Percentiles rank a stretch among this genome's conserved stretches.
These are phyloP conservation scores for Leccinum broughii DNA, from an alignment of 768 basidiomycete species.

Conservation along the genomic window DNA sequence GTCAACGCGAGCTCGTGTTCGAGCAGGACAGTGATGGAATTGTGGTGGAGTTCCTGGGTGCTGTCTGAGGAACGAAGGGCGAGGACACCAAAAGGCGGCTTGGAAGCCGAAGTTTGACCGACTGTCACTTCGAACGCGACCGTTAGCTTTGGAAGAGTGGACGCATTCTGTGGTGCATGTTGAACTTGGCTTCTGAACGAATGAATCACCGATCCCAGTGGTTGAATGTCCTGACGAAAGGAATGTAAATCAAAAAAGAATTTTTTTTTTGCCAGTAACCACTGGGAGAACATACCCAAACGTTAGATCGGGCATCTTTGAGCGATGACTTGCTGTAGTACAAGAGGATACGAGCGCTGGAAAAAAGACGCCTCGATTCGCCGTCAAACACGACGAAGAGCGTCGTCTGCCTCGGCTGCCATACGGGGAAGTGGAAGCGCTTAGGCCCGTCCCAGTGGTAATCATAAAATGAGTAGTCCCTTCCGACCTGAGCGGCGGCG, in stretches of 20 bases:
- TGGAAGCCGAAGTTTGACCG: conserved; percentile 3
- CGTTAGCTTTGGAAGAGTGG: conserved; percentile 22
- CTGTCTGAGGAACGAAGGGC: conserved; percentile 14
- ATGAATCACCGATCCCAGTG: conserved; percentile 12
- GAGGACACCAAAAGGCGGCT: conserved; percentile 12
- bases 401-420: conserved; percentile 28
- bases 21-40: no score
- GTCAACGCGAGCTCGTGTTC: no score
- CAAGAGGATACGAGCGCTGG: conserved; percentile 21
- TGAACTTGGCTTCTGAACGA: conserved; percentile 4
- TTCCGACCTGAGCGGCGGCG: background rate
- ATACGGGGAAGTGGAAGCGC: conserved; percentile 19
- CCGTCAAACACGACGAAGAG: conserved; percentile 24
- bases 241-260: background rate
- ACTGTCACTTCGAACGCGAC: conserved; percentile 23
- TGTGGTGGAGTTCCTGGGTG: no score
- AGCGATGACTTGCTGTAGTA: conserved; percentile 12
- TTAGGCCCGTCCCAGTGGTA: conserved; percentile 27
- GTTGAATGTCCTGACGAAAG: conserved; percentile 21
- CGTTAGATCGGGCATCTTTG: conserved; percentile 13
- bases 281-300: conserved; percentile 19
- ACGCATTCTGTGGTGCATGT: conserved; percentile 10
- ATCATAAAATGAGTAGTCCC: conserved; percentile 18
- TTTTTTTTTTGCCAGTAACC: background rate
- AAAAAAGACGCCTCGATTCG: conserved; percentile 23